Percentiles rank a stretch among this genome's conserved stretches.
Conservation (phyloP, 257 asterid species). For the Gentiana macrophylla region DNA sequence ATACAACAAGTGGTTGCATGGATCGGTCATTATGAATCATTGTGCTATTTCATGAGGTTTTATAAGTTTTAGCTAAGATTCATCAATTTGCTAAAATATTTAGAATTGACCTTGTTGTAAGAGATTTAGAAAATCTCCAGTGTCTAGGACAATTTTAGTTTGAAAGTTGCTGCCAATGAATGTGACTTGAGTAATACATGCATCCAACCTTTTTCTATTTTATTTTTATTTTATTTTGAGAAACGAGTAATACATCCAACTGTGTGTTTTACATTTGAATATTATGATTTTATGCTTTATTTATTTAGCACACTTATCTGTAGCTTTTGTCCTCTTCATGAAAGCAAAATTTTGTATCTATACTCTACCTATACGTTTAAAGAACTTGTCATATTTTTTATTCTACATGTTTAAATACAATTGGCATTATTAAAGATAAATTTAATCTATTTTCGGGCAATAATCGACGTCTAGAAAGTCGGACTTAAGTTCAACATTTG, state of each 20-base stretch:
- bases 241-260: not conserved
- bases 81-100: not conserved
- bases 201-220: not conserved
- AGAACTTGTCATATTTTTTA: not conserved
- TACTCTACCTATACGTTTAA: not conserved
- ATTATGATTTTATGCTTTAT: not conserved
- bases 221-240: not conserved
- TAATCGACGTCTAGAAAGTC: too few relatives aligned
- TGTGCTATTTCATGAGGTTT: too few relatives aligned
- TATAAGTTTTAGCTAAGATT: constrained; percentile 5
- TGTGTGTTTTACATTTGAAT: not conserved
- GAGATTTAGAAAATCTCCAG: constrained; percentile 9
- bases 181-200: not conserved
- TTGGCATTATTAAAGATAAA: not conserved
- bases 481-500: too few relatives aligned
- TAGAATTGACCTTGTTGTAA: constrained; percentile 31
- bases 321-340: not conserved
- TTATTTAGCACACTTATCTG: not conserved
- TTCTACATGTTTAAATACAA: not conserved
- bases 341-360: not conserved
- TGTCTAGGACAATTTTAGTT: constrained; percentile 7
- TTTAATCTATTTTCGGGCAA: too few relatives aligned
- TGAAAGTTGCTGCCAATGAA: constrained; percentile 2
- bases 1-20: too few relatives aligned
- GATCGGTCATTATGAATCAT: too few relatives aligned